Percentiles rank a stretch among this genome's conserved stretches.
phyloP scores from a whole-genome alignment of 495 filamentous ascomycete genomes.

The Jackrogersella minutella region DNA sequence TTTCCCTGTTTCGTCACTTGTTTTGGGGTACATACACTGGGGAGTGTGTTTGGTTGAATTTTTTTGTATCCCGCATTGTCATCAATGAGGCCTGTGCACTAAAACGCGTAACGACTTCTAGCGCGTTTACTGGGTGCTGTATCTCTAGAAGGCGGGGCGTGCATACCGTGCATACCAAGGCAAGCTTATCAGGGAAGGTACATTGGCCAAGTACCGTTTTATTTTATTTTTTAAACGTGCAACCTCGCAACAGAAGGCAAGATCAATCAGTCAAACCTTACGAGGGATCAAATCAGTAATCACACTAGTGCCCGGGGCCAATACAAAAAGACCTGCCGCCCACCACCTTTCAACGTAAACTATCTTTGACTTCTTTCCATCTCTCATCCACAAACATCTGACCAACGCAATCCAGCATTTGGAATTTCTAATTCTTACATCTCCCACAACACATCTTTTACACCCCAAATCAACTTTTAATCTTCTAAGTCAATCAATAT shows the following conservation, averaged over 20 bases:
- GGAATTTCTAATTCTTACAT: slow-evolving; percentile 39
- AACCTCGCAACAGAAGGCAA: slow-evolving; percentile 34
- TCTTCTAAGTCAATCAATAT: slow-evolving; percentile 64
- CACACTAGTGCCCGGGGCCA: slow-evolving; percentile 55
- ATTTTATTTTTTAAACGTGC: slow-evolving; percentile 29
- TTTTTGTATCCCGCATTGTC: slow-evolving; percentile 7
- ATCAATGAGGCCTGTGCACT: slow-evolving; percentile 9
- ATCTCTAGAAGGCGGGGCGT: slow-evolving; percentile 16
- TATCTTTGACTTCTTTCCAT: slow-evolving; percentile 55
- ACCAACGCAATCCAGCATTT: slow-evolving; percentile 38
- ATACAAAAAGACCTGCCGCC: slow-evolving; percentile 61
- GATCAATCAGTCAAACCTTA: slow-evolving; percentile 52
- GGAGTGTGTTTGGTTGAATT: neutral
- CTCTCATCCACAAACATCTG: slow-evolving; percentile 48
- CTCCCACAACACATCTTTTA: slow-evolving; percentile 43
- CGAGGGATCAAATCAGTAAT: slow-evolving; percentile 56
- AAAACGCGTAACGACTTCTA: slow-evolving; percentile 32
- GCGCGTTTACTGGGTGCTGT: slow-evolving; percentile 31
- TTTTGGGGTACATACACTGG: slow-evolving; percentile 19
- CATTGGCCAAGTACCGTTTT: slow-evolving; percentile 12
- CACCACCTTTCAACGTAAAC: slow-evolving; percentile 56
- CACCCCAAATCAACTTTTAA: slow-evolving; percentile 23
- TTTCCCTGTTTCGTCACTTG: slow-evolving; percentile 32
- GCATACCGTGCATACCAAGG: slow-evolving; percentile 7
- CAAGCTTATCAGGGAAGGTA: slow-evolving; percentile 25